Conservation (phyloP, 1,284 basidiomycete species). For the Bothia castanella region DNA sequence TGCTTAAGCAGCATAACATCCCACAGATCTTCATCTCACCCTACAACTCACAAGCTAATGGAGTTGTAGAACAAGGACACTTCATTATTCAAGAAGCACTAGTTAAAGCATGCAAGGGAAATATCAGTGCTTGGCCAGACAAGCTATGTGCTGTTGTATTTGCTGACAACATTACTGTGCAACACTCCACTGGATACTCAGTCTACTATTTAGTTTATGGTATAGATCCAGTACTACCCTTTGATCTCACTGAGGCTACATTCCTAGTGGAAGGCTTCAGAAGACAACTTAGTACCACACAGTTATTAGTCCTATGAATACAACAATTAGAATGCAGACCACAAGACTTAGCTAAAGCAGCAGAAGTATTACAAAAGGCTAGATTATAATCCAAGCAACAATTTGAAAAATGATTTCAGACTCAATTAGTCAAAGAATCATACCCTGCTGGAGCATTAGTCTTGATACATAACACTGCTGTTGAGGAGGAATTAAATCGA, state of each 20-base stretch:
- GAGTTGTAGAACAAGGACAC: conserved; percentile 5
- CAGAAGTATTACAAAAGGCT: background rate
- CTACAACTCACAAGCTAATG: conserved; percentile 6
- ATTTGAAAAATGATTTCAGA: background rate
- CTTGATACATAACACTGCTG: background rate
- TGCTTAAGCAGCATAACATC: conserved; percentile 3
- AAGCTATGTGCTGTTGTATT: too few species aligned
- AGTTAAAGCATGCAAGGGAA: conserved; percentile 5
- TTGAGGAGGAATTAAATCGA: background rate
- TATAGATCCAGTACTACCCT: background rate
- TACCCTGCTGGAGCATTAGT: background rate
- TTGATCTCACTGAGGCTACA: background rate
- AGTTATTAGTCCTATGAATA: background rate
- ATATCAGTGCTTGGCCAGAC: conserved; percentile 7
- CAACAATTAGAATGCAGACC: background rate
- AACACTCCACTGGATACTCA: too few species aligned
- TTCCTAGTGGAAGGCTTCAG: background rate
- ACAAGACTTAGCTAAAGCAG: background rate
- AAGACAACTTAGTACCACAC: background rate
- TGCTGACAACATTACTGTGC: too few species aligned
- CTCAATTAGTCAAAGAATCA: background rate
- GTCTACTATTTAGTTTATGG: too few species aligned
- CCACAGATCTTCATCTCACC: conserved; percentile 1
- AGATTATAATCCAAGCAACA: too few species aligned
- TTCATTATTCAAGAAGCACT: conserved; percentile 2